phyloP scores from a whole-genome alignment of 129 eudicot species.

The Lactuca saligna region DNA sequence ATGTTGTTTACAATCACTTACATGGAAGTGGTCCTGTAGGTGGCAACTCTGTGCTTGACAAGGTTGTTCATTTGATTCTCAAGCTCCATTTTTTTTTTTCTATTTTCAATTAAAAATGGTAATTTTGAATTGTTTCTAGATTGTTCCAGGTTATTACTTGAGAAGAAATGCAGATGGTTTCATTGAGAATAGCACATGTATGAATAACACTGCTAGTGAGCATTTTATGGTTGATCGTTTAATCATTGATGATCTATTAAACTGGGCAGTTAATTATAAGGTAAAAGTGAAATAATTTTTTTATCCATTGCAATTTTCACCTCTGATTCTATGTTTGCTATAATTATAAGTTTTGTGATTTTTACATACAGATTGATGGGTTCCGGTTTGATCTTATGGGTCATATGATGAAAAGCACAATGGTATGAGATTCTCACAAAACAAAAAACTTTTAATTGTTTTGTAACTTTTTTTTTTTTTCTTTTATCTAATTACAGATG shows the following conservation, averaged over 20 bases:
- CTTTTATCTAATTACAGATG: slow-evolving; percentile 39
- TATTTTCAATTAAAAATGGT: background rate
- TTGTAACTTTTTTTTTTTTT: slow-evolving; percentile 8
- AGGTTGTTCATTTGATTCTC: slow-evolving; percentile 49
- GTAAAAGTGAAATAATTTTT: slow-evolving; percentile 27
- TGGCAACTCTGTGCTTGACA: slow-evolving; percentile 78
- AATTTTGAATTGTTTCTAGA: slow-evolving; percentile 40
- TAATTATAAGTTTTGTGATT: background rate
- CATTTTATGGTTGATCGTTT: slow-evolving; percentile 97
- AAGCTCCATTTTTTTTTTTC: background rate
- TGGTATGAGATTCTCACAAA: slow-evolving; percentile 50
- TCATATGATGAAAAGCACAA: slow-evolving; percentile 90
- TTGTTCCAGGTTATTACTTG: slow-evolving; percentile 96
- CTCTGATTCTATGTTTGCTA: background rate
- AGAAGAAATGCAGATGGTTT: slow-evolving; percentile 77
- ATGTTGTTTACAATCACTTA: slow-evolving; percentile 93
- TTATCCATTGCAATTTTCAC: background rate
- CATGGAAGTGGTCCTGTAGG: slow-evolving; percentile 77
- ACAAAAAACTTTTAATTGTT: slow-evolving; percentile 8
- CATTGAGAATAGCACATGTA: slow-evolving; percentile 82
- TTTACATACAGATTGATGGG: slow-evolving; percentile 97
- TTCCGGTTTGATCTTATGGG: slow-evolving; percentile 99
- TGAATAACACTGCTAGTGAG: slow-evolving; percentile 93
- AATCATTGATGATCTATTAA: slow-evolving; percentile 78
- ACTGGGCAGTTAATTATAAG: slow-evolving; percentile 92